Conservation (phyloP, 1,139 yeast species). For the Zhuliangozyma blackwelliae region DNA sequence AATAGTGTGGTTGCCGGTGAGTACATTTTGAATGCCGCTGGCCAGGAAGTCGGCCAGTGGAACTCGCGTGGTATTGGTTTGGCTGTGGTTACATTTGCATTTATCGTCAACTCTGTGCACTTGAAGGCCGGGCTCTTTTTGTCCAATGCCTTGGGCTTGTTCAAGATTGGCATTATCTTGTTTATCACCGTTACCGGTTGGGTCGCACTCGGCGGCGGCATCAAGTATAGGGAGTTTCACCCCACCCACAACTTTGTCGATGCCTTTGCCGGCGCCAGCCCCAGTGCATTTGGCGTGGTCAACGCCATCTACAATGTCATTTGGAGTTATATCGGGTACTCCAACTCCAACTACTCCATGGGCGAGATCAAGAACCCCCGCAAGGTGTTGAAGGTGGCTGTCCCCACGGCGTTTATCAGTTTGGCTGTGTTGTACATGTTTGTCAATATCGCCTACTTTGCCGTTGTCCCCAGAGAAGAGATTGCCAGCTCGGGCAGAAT, state of each 20-base stretch:
- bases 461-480: slow-evolving; percentile 51
- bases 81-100: slow-evolving; percentile 70
- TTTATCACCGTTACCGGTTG: slow-evolving; percentile 74
- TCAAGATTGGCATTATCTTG: slow-evolving; percentile 64
- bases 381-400: slow-evolving; percentile 40
- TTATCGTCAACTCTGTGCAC: slow-evolving; percentile 57
- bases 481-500: slow-evolving; percentile 41
- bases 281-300: slow-evolving; percentile 74
- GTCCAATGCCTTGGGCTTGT: slow-evolving; percentile 65
- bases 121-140: slow-evolving; percentile 64
- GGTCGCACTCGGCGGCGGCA: slow-evolving; percentile 75
- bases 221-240: slow-evolving; percentile 43
- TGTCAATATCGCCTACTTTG: slow-evolving; percentile 54
- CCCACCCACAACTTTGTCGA: slow-evolving; percentile 58
- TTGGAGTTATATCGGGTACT: slow-evolving; percentile 74
- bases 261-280: slow-evolving; percentile 55
- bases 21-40: slow-evolving; percentile 63
- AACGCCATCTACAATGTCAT: slow-evolving; percentile 76
- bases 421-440: slow-evolving; percentile 66
- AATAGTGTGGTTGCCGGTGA: slow-evolving; percentile 53
- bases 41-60: slow-evolving; percentile 65
- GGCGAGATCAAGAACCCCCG: slow-evolving; percentile 65
- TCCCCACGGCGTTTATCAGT: slow-evolving; percentile 50
- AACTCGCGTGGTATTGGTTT: slow-evolving; percentile 72
- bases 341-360: slow-evolving; percentile 77